These are phyloP conservation scores for Leptographium wingfieldii DNA, from an alignment of 2,329 filamentous ascomycete genomes.

Conservation along the genomic window DNA sequence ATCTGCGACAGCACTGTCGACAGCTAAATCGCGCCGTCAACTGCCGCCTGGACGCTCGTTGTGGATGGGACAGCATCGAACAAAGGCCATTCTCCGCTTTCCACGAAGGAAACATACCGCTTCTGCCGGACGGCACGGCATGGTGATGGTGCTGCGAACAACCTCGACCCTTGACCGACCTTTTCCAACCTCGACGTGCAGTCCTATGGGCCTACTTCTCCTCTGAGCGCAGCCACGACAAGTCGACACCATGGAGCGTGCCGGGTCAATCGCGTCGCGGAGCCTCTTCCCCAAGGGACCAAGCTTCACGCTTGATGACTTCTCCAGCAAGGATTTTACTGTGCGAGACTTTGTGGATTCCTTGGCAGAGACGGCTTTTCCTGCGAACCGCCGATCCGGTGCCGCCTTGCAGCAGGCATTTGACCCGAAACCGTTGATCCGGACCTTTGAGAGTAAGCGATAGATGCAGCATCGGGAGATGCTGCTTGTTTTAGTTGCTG, in stretches of 20 bases:
- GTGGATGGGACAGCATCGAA: neutral
- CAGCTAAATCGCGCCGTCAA: neutral
- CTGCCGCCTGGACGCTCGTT: no score
- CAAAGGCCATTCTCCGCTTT: neutral
- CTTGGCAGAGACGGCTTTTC: conserved; percentile 72
- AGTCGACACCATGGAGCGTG: conserved; percentile 24
- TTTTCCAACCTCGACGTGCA: neutral
- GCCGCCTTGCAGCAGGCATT: conserved; percentile 52
- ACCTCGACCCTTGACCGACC: neutral
- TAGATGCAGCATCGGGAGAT: neutral
- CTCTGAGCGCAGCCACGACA: neutral
- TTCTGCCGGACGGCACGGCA: neutral
- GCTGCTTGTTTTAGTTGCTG: neutral
- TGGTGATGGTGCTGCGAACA: conserved; percentile 3
- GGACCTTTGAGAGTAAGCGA: conserved; percentile 69
- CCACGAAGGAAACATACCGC: neutral
- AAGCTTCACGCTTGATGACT: conserved; percentile 78
- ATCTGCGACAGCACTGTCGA: neutral
- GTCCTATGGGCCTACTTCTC: neutral
- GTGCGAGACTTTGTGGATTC: conserved; percentile 95
- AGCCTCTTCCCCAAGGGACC: conserved; percentile 66
- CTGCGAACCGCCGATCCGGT: conserved; percentile 67
- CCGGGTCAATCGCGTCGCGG: conserved; percentile 36
- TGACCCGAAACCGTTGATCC: conserved; percentile 92
- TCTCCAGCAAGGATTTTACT: conserved; percentile 86